Evolutionary conservation across 805 yeast species (phyloP).

Genomic region (Saitoella complicata): DNA sequence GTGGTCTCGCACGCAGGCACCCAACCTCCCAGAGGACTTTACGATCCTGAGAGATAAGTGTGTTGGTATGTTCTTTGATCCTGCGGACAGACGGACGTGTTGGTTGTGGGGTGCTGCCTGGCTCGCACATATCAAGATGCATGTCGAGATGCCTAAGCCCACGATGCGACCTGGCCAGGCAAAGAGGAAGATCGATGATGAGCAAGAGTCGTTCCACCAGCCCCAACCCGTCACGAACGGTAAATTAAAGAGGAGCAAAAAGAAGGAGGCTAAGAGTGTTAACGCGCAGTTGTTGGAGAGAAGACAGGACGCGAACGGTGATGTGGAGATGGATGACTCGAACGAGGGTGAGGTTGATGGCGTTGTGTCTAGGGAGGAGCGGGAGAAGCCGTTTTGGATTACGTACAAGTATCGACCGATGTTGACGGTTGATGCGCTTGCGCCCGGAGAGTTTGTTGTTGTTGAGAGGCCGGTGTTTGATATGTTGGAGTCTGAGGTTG

Average conservation of each 20-base stretch:
- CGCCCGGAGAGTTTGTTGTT: constrained; percentile 43
- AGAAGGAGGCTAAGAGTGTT: constrained; percentile 9
- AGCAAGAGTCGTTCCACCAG: constrained; percentile 26
- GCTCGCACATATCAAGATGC: constrained; percentile 58
- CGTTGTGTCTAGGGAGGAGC: neutral
- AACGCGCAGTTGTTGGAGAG: neutral
- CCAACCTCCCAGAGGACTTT: constrained; percentile 53
- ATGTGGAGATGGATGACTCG: constrained; percentile 12
- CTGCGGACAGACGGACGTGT: constrained; percentile 26
- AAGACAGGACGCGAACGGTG: constrained; percentile 1
- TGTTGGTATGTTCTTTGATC: constrained; percentile 48
- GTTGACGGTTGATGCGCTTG: constrained; percentile 41
- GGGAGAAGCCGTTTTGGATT: constrained; percentile 45
- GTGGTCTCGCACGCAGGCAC: constrained; percentile 72
- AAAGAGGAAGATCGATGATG: constrained; percentile 32
- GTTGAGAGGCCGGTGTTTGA: constrained; percentile 60
- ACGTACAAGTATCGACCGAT: constrained; percentile 63
- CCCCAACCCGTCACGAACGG: constrained; percentile 19
- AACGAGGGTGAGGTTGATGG: constrained; percentile 16
- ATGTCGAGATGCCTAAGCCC: constrained; percentile 35
- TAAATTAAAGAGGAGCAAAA: constrained; percentile 15
- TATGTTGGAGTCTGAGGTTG: constrained; percentile 20
- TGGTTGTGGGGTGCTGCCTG: constrained; percentile 87
- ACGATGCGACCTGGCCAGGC: constrained; percentile 19
- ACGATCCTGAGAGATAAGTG: constrained; percentile 46